Evolutionary conservation across 257 asterid species (phyloP), one percentile per base, ranked within the genome.

Genomic region (Solanum sitiens): DNA sequence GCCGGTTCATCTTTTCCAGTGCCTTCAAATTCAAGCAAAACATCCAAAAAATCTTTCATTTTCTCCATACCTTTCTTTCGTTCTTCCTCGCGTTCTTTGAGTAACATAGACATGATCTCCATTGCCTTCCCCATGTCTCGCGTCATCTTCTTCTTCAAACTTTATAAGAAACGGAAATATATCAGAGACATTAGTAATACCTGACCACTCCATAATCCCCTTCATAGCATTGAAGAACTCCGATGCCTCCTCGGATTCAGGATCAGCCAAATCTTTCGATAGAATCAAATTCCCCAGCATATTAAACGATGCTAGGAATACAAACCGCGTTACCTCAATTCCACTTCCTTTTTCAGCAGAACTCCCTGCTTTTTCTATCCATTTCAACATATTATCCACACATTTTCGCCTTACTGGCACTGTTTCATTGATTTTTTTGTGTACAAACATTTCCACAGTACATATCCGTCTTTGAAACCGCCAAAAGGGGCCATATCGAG

Each of bases 401-500:
- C 91, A 88, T 37, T 91, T 87, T 70, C 90, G 89, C 86, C 95
- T 87, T 3, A 92, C 76, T 3, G 86, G 86, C 13, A 89, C 89
- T 18, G 94, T 92, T 86, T 91, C 95, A 21, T 87, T 92, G 90
- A 94, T 93, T 5, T 93, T 83, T 50, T 89, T 94, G 92, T 90
- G 89, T 4, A 90, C 92, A 16, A 93, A 61, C 59, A 94, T 89
- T 88, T 94, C 94, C 91, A 90, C 89, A 32, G 95, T 86, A 87
- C 94, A 93, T 45, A 93, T 90, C 16, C 94, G 92, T 15, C 95
- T 87, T 15, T 93, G 91, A 63, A 90, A 89, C 0, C 95, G 82
- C 98, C 96, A 94, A 83, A 93, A 91, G 11, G 92, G 90, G 2
- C 98, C 98, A 65, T 91, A 92, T 37, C 88, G 90, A 89, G 89